Evolutionary conservation across 192 early-diverging fungal genomes (phyloP).

Genomic region (Linnemannia hyalina): DNA sequence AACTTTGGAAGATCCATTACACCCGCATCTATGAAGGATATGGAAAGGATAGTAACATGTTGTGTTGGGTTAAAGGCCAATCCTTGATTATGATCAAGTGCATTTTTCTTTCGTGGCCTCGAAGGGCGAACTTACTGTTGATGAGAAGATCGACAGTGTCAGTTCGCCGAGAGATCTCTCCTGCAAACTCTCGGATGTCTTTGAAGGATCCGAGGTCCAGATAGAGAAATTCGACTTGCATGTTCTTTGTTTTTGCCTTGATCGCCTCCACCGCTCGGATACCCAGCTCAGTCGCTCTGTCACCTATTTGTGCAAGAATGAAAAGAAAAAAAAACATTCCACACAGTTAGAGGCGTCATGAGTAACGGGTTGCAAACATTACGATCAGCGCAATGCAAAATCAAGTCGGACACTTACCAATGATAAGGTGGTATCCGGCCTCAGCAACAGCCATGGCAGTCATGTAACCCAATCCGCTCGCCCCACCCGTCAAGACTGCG

Average conservation of each 20-base stretch:
- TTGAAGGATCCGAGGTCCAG: slow-evolving; percentile 48
- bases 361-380: neutral
- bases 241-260: slow-evolving; percentile 43
- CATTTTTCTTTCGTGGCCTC: too few species aligned
- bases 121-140: slow-evolving; percentile 34
- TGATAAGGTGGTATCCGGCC: slow-evolving; percentile 51
- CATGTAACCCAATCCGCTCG: slow-evolving; percentile 36
- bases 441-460: slow-evolving; percentile 44
- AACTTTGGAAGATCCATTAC: slow-evolving; percentile 50
- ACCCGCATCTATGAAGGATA: slow-evolving; percentile 31
- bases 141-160: slow-evolving; percentile 32
- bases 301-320: slow-evolving; percentile 13
- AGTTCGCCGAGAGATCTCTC: slow-evolving; percentile 13
- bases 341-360: neutral
- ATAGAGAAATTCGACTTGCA: slow-evolving; percentile 46
- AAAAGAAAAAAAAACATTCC: neutral
- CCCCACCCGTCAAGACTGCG: slow-evolving; percentile 47
- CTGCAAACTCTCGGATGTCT: slow-evolving; percentile 23
- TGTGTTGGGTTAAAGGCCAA: neutral
- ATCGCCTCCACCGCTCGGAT: slow-evolving; percentile 44
- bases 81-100: neutral
- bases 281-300: slow-evolving; percentile 43
- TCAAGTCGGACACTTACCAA: slow-evolving; percentile 11
- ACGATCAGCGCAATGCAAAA: neutral
- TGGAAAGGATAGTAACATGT: neutral